Evolutionary conservation across 345 rosid species (phyloP), one percentile per base, ranked within the genome.

Genomic region (Noccaea bulbosa): DNA sequence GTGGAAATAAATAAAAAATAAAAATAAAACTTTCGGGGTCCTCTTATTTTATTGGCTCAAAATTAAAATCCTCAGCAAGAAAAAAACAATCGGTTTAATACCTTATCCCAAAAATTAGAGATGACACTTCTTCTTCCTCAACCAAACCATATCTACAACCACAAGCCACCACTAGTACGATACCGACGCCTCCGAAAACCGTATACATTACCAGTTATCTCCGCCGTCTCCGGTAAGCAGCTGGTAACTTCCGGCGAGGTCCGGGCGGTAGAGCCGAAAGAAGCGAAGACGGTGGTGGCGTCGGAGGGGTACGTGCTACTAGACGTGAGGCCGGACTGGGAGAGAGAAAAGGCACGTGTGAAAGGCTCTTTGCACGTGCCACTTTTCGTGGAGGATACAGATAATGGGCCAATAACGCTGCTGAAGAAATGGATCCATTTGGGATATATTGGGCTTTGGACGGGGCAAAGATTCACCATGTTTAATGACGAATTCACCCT

Each of bases 401-500:
- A 91, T 54, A 85, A 74, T 6, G 73, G 90, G 47, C 89, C 81
- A 16, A 15, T 93, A 17, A 91, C 98, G 43, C 83, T 93, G 50
- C 33, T 93, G 75, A 93, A 91, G 83, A 89, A 91, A 68, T 93
- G 97, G 97, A 88, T 93, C 43, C 97, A 89, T 78, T 84, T 93
- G 45, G 97, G 97, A 3, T 91, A 89, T 79, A 82, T 93, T 66
- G 97, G 97, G 40, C 71, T 88, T 46, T 91, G 98, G 98, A 93
- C 96, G 15, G 98, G 98, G 41, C 98, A 91, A 79, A 78, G 80
- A 67, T 89, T 89, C 70, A 89, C 97, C 2, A 85, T 76, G 70
- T 35, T 86, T 24, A 90, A 91, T 80, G 83, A 84, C 45, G 77
- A 86, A 45, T 91, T 91, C 67, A 33, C 78, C 46, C 59, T 39